A percentile compares a stretch with the other conserved stretches of the same genome.
phyloP scores from a whole-genome alignment of 495 filamentous ascomycete genomes.

The Staphylotrichum tortipilum region DNA sequence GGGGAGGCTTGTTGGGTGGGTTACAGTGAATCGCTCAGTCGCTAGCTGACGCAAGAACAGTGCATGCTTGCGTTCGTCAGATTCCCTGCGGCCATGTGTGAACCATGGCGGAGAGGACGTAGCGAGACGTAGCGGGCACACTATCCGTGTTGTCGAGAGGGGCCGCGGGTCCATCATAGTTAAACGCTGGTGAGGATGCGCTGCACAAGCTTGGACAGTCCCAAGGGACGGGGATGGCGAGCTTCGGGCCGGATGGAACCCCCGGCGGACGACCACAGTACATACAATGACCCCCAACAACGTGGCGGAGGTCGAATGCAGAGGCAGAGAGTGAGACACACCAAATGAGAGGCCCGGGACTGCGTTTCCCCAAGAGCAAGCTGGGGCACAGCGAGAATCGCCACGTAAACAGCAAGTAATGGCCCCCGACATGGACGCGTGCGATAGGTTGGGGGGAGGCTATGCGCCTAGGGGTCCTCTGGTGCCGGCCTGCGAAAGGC shows the following conservation, averaged over 20 bases:
- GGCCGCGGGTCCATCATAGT: constrained; percentile 9
- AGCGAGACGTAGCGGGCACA: constrained; percentile 1
- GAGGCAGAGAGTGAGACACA: background rate
- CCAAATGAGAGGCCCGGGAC: constrained; percentile 11
- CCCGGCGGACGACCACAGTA: no score
- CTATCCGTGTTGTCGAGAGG: constrained; percentile 3
- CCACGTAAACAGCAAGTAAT: constrained; percentile 23
- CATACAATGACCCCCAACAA: background rate
- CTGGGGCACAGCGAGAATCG: constrained; percentile 14
- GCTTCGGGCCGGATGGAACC: constrained; percentile 8
- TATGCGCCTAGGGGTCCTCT: background rate
- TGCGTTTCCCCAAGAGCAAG: background rate
- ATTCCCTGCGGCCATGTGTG: background rate
- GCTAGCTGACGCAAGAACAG: constrained; percentile 7
- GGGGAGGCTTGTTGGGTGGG: no score
- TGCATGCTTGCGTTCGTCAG: constrained; percentile 7
- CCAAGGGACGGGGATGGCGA: background rate
- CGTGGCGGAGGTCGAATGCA: background rate
- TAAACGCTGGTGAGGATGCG: background rate
- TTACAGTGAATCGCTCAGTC: constrained; percentile 1
- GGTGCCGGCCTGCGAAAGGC: background rate
- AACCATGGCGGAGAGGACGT: background rate
- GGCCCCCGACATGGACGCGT: background rate
- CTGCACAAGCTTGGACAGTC: background rate
- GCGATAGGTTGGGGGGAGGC: constrained; percentile 7